These are phyloP conservation scores for Claviceps fusiformis DNA, from an alignment of 2,329 filamentous ascomycete genomes.

Conservation along the genomic window DNA sequence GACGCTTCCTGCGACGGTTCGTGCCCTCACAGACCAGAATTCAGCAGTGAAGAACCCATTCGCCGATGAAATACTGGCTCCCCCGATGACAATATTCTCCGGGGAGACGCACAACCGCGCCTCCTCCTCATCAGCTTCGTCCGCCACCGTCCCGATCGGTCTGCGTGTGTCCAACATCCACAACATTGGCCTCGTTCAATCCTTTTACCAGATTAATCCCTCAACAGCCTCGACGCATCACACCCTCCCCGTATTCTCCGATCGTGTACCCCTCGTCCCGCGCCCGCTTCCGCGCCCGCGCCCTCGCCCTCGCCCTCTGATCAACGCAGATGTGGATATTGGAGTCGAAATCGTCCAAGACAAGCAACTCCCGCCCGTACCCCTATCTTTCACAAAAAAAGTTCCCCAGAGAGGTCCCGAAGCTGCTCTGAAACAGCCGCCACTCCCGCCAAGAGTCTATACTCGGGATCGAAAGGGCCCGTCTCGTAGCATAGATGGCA, in stretches of 20 bases:
- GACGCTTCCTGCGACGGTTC: constrained; percentile 23
- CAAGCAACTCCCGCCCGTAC: constrained; percentile 21
- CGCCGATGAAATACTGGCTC: constrained; percentile 22
- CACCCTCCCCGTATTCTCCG: neutral
- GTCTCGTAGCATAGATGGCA: neutral
- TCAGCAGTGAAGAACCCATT: no score
- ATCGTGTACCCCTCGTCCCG: neutral
- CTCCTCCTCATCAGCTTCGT: constrained; percentile 50
- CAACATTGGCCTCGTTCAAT: constrained; percentile 27
- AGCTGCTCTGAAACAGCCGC: constrained; percentile 16
- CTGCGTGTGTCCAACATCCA: constrained; percentile 49
- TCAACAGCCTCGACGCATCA: neutral
- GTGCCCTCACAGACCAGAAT: neutral
- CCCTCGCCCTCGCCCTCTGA: neutral
- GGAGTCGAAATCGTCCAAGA: neutral
- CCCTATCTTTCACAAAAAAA: constrained; percentile 8
- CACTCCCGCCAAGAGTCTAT: constrained; percentile 40
- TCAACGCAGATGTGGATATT: neutral
- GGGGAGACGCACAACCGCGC: constrained; percentile 31
- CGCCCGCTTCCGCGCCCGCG: neutral
- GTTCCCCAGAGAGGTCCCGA: constrained; percentile 4
- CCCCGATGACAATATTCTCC: constrained; percentile 25
- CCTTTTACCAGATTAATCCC: constrained; percentile 5
- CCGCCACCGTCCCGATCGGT: constrained; percentile 59
- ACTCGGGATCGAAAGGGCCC: constrained; percentile 19